Evolutionary conservation across 1,284 basidiomycete genomes (phyloP).

Genomic region (Tilletiaria anomala): DNA sequence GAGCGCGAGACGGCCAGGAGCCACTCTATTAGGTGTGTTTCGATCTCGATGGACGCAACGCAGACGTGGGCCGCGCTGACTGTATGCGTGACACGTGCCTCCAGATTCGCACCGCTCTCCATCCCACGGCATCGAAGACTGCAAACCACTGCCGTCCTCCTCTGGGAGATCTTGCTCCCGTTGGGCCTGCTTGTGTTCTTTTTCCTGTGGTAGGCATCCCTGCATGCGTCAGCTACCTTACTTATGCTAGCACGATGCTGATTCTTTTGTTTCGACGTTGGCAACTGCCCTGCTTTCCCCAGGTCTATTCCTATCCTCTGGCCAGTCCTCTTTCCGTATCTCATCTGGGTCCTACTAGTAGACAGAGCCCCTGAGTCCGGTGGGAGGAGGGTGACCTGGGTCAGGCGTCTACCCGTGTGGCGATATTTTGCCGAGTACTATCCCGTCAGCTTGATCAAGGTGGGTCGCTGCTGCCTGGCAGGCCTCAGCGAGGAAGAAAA

Average conservation of each 20-base stretch:
- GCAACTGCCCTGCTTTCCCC: constrained; percentile 3
- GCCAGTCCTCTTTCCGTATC: constrained; percentile 68
- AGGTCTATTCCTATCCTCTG: constrained; percentile 80
- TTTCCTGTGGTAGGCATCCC: constrained; percentile 44
- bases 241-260: neutral
- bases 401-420: constrained; percentile 59
- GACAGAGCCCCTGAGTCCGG: constrained; percentile 67
- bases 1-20: no score
- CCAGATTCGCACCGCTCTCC: constrained; percentile 30
- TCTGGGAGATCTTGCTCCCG: constrained; percentile 70
- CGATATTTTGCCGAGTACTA: constrained; percentile 79
- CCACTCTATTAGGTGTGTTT: constrained; percentile 10
- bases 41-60: neutral
- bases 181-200: constrained; percentile 59
- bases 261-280: neutral
- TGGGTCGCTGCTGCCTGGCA: constrained; percentile 1
- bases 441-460: constrained; percentile 48
- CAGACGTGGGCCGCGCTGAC: neutral
- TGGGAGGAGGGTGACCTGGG: constrained; percentile 62
- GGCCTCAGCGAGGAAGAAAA: neutral
- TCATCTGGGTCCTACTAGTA: constrained; percentile 57
- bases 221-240: constrained; percentile 4
- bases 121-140: constrained; percentile 26
- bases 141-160: constrained; percentile 50
- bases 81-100: neutral